Percentiles rank a stretch among this genome's conserved stretches.
Evolutionary conservation across 306 rosid genomes (phyloP).

Genomic region (Dryas alaskensis): DNA sequence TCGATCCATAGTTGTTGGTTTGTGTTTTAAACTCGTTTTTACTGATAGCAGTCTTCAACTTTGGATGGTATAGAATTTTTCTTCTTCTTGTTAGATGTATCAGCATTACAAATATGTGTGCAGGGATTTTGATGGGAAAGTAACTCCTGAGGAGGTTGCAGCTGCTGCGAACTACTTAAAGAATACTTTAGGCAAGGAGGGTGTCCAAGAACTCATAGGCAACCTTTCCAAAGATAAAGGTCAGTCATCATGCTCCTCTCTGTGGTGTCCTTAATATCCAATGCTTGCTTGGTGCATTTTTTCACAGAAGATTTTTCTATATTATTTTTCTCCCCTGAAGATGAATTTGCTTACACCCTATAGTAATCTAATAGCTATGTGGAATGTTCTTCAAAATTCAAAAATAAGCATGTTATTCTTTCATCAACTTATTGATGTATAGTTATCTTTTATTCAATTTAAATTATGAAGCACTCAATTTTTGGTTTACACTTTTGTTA

Average conservation of each 20-base stretch:
- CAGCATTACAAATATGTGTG: constrained; percentile 7
- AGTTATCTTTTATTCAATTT: not conserved
- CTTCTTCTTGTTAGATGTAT: not conserved
- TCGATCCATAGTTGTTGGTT: not conserved
- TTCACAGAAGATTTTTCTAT: too few relatives aligned
- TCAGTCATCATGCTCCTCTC: not conserved
- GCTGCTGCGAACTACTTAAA: constrained; percentile 86
- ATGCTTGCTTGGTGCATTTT: too few relatives aligned
- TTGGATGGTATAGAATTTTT: constrained; percentile 1
- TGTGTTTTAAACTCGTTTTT: not conserved
- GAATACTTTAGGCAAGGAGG: constrained; percentile 88
- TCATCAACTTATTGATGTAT: not conserved
- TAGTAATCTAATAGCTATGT: too few relatives aligned
- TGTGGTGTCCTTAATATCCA: not conserved
- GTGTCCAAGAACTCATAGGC: constrained; percentile 86
- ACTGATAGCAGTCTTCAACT: not conserved
- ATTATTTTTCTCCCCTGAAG: too few relatives aligned
- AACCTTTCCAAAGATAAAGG: constrained; percentile 92
- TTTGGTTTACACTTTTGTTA: not conserved
- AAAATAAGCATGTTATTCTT: too few relatives aligned
- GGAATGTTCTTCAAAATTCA: too few relatives aligned
- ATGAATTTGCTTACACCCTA: too few relatives aligned
- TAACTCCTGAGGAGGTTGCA: constrained; percentile 96
- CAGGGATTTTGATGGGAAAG: constrained; percentile 97
- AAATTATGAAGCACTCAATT: not conserved